Conservation (phyloP, 140 eudicot species). For the Erigeron philadelphicus region DNA sequence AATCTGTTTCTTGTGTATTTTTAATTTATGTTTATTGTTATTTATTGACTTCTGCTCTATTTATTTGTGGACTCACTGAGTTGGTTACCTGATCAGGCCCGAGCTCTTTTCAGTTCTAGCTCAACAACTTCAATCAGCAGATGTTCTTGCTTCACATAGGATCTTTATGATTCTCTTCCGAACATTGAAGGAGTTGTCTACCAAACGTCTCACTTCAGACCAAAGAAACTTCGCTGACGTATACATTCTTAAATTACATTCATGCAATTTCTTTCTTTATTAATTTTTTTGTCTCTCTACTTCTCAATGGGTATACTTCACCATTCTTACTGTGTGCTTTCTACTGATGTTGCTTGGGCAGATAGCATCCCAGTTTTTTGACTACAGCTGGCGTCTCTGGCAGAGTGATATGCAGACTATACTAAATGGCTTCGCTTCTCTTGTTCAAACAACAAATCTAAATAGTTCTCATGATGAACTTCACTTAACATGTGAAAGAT, state of each 20-base stretch:
- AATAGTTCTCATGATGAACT: slow-evolving; percentile 70
- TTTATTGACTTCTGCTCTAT: slow-evolving; percentile 10
- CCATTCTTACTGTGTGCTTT: slow-evolving; percentile 29
- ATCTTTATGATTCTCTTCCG: slow-evolving; percentile 86
- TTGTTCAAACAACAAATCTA: slow-evolving; percentile 46
- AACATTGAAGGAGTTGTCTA: slow-evolving; percentile 82
- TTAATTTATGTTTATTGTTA: slow-evolving; percentile 20
- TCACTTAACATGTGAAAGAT: slow-evolving; percentile 75
- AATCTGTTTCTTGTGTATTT: slow-evolving; percentile 14
- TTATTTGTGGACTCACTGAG: slow-evolving; percentile 11
- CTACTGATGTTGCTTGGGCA: slow-evolving; percentile 40
- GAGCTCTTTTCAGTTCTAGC: slow-evolving; percentile 74
- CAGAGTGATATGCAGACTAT: slow-evolving; percentile 81
- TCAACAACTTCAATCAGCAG: slow-evolving; percentile 83
- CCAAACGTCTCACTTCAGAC: slow-evolving; percentile 86
- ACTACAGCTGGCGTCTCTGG: slow-evolving; percentile 98
- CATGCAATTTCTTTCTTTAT: not conserved
- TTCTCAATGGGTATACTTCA: slow-evolving; percentile 1
- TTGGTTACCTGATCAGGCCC: slow-evolving; percentile 57
- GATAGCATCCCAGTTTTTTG: slow-evolving; percentile 94
- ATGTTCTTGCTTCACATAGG: slow-evolving; percentile 77
- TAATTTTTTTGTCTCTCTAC: slow-evolving; percentile 2
- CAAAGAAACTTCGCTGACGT: slow-evolving; percentile 91
- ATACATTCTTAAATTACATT: not conserved
- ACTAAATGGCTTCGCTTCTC: slow-evolving; percentile 62